Percentiles rank a stretch among this genome's conserved stretches.
Evolutionary conservation across 305 asterid species (phyloP).

Genomic region (Fraxinus latifolia): DNA sequence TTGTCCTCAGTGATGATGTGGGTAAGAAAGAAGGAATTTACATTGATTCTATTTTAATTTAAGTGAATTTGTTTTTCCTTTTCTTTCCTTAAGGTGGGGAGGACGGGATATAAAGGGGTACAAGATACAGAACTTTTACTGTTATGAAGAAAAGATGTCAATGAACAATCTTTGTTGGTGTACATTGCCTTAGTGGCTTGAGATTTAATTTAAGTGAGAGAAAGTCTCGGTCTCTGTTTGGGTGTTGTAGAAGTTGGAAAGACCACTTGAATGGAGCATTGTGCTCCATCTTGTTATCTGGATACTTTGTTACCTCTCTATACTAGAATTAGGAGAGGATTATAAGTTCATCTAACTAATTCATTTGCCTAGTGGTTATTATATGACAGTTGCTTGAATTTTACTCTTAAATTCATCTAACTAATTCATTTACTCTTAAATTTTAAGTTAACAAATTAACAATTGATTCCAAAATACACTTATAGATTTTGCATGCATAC

Average conservation of each 20-base stretch:
- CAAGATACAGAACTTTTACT: not conserved
- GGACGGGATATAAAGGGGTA: not conserved
- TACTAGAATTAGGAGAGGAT: not conserved
- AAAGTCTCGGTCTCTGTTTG: not conserved
- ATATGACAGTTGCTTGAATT: not conserved
- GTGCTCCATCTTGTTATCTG: not conserved
- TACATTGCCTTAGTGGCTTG: not conserved
- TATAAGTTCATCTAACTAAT: not conserved
- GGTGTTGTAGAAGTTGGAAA: slow-evolving; percentile 1
- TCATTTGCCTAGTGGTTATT: not conserved
- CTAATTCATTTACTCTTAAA: not conserved
- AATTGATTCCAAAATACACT: not conserved
- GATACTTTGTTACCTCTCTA: slow-evolving; percentile 1
- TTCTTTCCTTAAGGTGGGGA: not conserved
- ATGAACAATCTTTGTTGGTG: not conserved
- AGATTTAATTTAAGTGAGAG: not conserved
- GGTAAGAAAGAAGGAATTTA: not conserved
- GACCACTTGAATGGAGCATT: not conserved
- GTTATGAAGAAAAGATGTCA: not conserved
- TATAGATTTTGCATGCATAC: not conserved
- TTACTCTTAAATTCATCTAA: not conserved
- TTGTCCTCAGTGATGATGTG: not conserved
- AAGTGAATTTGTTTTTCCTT: not conserved
- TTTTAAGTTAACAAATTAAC: not conserved
- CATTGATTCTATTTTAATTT: not conserved